A percentile compares a stretch with the other conserved stretches of the same genome.
These are phyloP conservation scores for Phlyctochytrium bullatum DNA, from an alignment of 192 early-diverging fungal species.

Conservation along the genomic window DNA sequence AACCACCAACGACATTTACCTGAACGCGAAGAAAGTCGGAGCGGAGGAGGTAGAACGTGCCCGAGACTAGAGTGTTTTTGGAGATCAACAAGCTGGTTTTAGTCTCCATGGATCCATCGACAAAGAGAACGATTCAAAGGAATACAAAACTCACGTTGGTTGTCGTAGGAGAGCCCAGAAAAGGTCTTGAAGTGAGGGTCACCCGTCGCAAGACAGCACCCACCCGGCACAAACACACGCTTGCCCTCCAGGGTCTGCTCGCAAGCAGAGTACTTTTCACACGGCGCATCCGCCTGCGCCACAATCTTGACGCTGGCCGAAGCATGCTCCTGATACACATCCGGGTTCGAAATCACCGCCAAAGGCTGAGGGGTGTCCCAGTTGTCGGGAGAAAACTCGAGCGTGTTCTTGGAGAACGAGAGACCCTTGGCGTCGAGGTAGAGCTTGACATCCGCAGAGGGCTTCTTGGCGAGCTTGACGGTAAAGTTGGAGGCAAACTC, in stretches of 20 bases:
- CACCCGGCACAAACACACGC: not conserved
- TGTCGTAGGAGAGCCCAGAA: not conserved
- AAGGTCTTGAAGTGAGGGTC: not conserved
- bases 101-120: no score
- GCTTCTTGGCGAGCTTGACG: conserved; percentile 2
- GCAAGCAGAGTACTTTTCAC: not conserved
- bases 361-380: not conserved
- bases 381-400: not conserved
- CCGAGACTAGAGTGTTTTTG: no score
- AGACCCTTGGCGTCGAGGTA: not conserved
- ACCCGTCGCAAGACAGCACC: not conserved
- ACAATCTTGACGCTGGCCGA: not conserved
- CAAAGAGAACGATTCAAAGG: no score
- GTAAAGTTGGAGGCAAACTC: not conserved
- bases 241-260: not conserved
- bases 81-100: no score
- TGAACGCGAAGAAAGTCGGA: not conserved
- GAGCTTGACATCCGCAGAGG: not conserved
- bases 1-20: not conserved
- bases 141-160: not conserved
- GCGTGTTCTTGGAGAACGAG: not conserved
- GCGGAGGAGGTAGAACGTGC: not conserved
- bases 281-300: not conserved
- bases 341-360: not conserved
- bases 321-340: not conserved